Base-by-base conservation (phyloP, 805 yeast species). In the Barnettozyma populi region DNA sequence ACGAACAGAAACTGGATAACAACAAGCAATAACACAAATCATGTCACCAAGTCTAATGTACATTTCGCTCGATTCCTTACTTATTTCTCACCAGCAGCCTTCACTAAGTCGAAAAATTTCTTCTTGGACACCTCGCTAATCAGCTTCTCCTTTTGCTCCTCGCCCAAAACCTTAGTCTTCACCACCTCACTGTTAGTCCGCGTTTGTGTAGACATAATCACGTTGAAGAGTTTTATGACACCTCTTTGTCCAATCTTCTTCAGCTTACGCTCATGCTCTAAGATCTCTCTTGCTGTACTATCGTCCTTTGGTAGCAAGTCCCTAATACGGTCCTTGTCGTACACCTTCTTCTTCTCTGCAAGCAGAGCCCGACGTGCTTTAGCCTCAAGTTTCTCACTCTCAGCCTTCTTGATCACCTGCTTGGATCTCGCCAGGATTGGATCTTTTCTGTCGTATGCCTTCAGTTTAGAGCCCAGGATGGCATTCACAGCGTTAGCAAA, bases 361-460 rank as follows among this genome's bases (percentile, higher is more conserved):
- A 79, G 66, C 16, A 92, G 52, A 19, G 82, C 78, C 54, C 84
- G 74, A 59, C 79, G 82, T 10, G 97, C 98, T 63, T 89, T 86
- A 50, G 79, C 78, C 57, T 92, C 97, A 41, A 94, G 70, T 60
- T 85, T 86, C 44, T 86, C 88, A 29, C 82, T 76, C 56, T 90
- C 97, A 48, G 86, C 75, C 55, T 86, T 82, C 67, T 82, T 84
- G 44, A 82, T 52, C 0, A 82, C 77, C 37, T 76, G 73, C 55
- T 84, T 86, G 60, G 86, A 86, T 67, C 98, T 81, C 7, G 92
- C 90, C 68, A 92, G 74, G 47, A 92, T 87, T 3, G 99, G 99
- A 63, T 90, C 96, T 40, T 77, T 77, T 61, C 97, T 75, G 60
- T 86, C 89, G 58, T 92, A 86, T 0, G 96, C 95, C 64, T 94